Conservation (phyloP, 805 yeast genomes). For the Starmerella vaccinii region DNA sequence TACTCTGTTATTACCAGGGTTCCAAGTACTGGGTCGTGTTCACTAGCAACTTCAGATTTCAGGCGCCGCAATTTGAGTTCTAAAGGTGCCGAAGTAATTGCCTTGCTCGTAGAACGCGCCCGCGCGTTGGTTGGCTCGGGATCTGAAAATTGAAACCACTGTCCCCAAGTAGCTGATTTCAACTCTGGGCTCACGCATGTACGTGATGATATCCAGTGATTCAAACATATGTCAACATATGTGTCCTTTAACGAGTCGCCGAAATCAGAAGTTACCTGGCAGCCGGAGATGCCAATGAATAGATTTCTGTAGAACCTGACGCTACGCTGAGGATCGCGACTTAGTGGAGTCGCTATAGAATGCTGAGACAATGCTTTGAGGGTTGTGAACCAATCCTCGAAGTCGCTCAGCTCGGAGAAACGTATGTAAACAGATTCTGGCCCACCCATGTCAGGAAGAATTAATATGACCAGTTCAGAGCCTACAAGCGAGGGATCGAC, state of each 20-base stretch:
- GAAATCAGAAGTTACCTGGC: not conserved
- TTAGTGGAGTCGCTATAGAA: conserved; percentile 23
- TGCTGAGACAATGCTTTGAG: conserved; percentile 25
- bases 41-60: conserved; percentile 1
- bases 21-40: conserved; percentile 10
- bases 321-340: conserved; percentile 13
- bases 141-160: conserved; percentile 50
- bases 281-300: conserved; percentile 7
- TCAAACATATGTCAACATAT: conserved; percentile 62
- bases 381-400: conserved; percentile 30
- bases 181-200: conserved; percentile 51
- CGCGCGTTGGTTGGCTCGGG: conserved; percentile 35
- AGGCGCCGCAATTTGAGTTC: conserved; percentile 12
- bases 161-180: conserved; percentile 71
- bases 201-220: conserved; percentile 68
- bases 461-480: conserved; percentile 15
- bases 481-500: conserved; percentile 22
- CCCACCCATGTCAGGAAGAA: conserved; percentile 24
- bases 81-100: conserved; percentile 17
- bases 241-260: conserved; percentile 22
- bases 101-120: conserved; percentile 32
- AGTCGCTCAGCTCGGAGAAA: conserved; percentile 25
- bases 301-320: conserved; percentile 16
- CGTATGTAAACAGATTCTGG: conserved; percentile 24
- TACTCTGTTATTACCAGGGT: conserved; percentile 2